phyloP scores from a whole-genome alignment of 257 asterid species.

The Primulina tabacum region DNA sequence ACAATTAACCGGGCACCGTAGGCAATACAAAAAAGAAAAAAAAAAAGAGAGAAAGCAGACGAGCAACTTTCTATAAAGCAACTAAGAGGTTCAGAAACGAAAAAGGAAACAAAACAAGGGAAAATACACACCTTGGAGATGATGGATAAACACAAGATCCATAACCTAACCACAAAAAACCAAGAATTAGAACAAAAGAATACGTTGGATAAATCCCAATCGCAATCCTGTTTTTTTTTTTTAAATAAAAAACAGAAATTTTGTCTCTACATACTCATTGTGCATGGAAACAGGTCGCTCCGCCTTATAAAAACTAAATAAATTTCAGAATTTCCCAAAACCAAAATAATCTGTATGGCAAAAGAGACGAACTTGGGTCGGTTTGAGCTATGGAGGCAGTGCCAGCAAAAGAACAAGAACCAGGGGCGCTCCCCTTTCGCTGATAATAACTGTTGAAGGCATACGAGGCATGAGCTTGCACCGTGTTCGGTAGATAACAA shows the following conservation, averaged over 20 bases:
- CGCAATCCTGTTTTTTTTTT: not conserved
- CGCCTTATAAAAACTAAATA: not conserved
- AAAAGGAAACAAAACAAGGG: constrained; percentile 10
- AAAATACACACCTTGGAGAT: constrained; percentile 48
- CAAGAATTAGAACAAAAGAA: not conserved
- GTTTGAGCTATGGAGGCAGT: constrained; percentile 73
- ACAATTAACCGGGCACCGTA: constrained; percentile 5
- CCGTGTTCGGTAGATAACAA: constrained; percentile 74
- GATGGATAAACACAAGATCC: constrained; percentile 93
- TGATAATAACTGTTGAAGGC: constrained; percentile 83
- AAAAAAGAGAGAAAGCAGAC: constrained; percentile 14
- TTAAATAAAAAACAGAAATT: too few species aligned
- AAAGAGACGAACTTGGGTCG: constrained; percentile 63
- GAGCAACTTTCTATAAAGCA: constrained; percentile 26
- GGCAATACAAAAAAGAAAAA: not conserved
- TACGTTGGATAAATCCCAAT: not conserved
- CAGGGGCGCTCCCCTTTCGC: constrained; percentile 66
- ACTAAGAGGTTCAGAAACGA: not conserved
- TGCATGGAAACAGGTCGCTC: not conserved
- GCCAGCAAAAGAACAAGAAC: constrained; percentile 68
- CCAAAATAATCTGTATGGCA: too few species aligned
- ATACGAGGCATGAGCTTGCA: constrained; percentile 84
- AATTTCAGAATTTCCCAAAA: too few species aligned
- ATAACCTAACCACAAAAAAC: constrained; percentile 46
- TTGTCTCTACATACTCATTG: not conserved